A percentile compares a stretch with the other conserved stretches of the same genome.
Evolutionary conservation across 768 basidiomycete genomes (phyloP).

Genomic region (Naganishia vaughanmartiniae): DNA sequence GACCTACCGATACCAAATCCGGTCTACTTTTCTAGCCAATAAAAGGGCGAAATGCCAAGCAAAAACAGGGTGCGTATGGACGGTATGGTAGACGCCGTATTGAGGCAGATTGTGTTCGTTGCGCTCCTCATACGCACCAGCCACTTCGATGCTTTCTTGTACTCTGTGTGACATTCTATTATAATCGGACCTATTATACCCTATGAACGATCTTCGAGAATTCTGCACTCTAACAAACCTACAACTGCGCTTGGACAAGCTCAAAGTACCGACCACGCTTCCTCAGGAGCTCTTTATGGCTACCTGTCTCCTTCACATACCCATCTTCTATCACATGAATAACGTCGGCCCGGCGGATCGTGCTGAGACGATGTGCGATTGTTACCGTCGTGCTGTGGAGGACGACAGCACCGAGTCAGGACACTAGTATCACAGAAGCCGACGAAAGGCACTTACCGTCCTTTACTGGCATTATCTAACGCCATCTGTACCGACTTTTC

Average conservation of each 20-base stretch:
- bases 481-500: slow-evolving; percentile 25
- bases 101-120: too few relatives aligned
- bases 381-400: slow-evolving; percentile 45
- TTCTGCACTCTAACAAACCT: neutral
- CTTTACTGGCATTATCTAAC: slow-evolving; percentile 35
- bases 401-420: neutral
- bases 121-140: too few relatives aligned
- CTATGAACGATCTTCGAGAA: too few relatives aligned
- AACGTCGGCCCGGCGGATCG: slow-evolving; percentile 43
- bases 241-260: slow-evolving; percentile 42
- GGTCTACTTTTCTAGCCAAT: too few relatives aligned
- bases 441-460: slow-evolving; percentile 28
- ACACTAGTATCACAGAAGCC: neutral
- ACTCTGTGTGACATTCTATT: too few relatives aligned
- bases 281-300: slow-evolving; percentile 45
- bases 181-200: too few relatives aligned
- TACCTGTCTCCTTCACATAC: slow-evolving; percentile 43
- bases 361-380: slow-evolving; percentile 49
- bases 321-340: slow-evolving; percentile 50
- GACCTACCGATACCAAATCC: too few relatives aligned
- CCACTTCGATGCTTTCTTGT: too few relatives aligned
- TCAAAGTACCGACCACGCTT: slow-evolving; percentile 45
- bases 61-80: too few relatives aligned
- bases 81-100: too few relatives aligned
- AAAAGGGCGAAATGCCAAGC: too few relatives aligned